Conservation (phyloP, 108 stramenopile genomes). For the Mediolabrus comicus region DNA sequence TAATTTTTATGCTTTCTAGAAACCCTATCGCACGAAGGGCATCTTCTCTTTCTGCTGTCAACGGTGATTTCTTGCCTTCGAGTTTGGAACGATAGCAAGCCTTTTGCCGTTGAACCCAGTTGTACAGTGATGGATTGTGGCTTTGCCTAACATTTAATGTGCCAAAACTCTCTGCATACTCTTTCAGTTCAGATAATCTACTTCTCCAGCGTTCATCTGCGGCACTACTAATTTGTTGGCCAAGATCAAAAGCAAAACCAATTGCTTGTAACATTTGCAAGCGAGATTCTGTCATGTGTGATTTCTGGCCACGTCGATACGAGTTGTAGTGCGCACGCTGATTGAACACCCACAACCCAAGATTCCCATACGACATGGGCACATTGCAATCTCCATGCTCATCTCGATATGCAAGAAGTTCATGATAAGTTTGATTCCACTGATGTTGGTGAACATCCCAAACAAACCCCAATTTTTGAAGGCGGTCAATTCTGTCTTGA, state of each 20-base stretch:
- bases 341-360: slow-evolving; percentile 45
- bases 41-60: slow-evolving; percentile 39
- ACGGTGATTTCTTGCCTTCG: slow-evolving; percentile 25
- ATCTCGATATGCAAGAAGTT: slow-evolving; percentile 28
- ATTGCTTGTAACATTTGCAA: slow-evolving; percentile 20
- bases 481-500: slow-evolving; percentile 17
- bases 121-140: slow-evolving; percentile 29
- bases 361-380: slow-evolving; percentile 38
- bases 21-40: slow-evolving; percentile 39
- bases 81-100: slow-evolving; percentile 18
- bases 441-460: slow-evolving; percentile 45
- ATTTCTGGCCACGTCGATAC: slow-evolving; percentile 31
- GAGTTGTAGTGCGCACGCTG: slow-evolving; percentile 42
- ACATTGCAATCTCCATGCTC: slow-evolving; percentile 29
- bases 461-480: slow-evolving; percentile 35
- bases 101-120: slow-evolving; percentile 45
- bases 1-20: slow-evolving; percentile 6
- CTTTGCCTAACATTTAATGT: slow-evolving; percentile 29
- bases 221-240: slow-evolving; percentile 19
- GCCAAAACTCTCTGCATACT: slow-evolving; percentile 21
- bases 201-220: slow-evolving; percentile 37
- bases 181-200: slow-evolving; percentile 30
- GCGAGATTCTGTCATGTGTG: slow-evolving; percentile 30
- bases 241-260: slow-evolving; percentile 39
- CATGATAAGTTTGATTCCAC: slow-evolving; percentile 43